A percentile compares a stretch with the other conserved stretches of the same genome.
Evolutionary conservation across 495 filamentous ascomycete genomes (phyloP).

Genomic region (Pyrenopolyporus hunteri): DNA sequence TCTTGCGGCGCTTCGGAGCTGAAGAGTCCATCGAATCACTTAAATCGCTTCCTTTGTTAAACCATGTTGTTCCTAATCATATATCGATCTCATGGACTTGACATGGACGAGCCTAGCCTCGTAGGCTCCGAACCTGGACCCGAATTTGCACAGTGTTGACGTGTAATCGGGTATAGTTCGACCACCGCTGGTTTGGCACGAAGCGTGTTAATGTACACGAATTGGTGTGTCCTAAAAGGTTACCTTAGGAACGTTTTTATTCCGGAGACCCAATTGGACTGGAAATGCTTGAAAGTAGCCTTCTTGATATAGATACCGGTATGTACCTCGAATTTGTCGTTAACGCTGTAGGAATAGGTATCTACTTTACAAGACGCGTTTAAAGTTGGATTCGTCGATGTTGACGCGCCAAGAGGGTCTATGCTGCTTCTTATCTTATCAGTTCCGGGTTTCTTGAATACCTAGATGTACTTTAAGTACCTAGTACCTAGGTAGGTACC

Average conservation of each 20-base stretch:
- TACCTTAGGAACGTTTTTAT: not conserved
- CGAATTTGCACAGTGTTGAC: not conserved
- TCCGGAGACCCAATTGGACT: conserved; percentile 6
- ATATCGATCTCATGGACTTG: conserved; percentile 9
- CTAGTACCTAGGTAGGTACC: not conserved
- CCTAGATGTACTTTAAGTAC: too few species aligned
- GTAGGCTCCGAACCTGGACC: not conserved
- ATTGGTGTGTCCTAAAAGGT: not conserved
- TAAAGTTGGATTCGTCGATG: conserved; percentile 9
- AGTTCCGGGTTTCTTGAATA: conserved; percentile 7
- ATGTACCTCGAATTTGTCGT: not conserved
- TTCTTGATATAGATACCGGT: too few species aligned
- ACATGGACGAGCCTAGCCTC: not conserved
- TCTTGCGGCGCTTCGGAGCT: conserved; percentile 69
- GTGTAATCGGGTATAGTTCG: conserved; percentile 2
- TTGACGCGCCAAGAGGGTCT: conserved; percentile 14
- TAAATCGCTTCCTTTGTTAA: conserved; percentile 3
- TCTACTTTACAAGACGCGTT: conserved; percentile 27
- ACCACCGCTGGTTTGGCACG: not conserved
- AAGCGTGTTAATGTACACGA: not conserved
- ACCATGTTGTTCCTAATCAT: conserved; percentile 20
- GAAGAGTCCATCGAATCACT: conserved; percentile 56
- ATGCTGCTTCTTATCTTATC: conserved; percentile 28
- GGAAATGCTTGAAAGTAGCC: not conserved
- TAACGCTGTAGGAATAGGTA: not conserved